phyloP scores from a whole-genome alignment of 352 stramenopile genomes.

The Pythium rishiriense region DNA sequence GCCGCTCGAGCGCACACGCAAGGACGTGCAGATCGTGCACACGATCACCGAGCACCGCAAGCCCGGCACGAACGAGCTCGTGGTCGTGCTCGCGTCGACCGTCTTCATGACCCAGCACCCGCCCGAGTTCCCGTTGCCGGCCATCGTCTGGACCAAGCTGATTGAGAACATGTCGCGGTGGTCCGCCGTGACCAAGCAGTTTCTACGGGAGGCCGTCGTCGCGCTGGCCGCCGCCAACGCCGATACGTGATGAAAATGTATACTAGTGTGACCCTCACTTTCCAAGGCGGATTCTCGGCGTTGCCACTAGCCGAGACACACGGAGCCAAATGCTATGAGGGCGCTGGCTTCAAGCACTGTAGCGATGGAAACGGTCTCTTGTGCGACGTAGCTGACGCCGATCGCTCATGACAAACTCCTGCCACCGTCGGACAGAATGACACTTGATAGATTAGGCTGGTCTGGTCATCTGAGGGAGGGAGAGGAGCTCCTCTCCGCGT shows the following conservation, averaged over 20 bases:
- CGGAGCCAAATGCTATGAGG: no score
- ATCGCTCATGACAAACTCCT: no score
- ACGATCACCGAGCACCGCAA: slow-evolving; percentile 11
- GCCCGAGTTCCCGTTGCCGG: slow-evolving; percentile 7
- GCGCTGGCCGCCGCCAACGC: not conserved
- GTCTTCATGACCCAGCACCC: slow-evolving; percentile 15
- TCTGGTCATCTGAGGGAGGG: not conserved
- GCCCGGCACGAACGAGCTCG: slow-evolving; percentile 7
- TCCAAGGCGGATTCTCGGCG: no score
- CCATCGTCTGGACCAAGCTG: slow-evolving; percentile 14
- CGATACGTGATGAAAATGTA: not conserved
- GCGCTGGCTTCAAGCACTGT: no score
- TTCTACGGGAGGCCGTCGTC: slow-evolving; percentile 11
- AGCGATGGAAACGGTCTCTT: no score
- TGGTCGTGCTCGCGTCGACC: slow-evolving; percentile 24
- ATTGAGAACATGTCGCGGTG: slow-evolving; percentile 18
- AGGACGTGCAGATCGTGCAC: slow-evolving; percentile 32
- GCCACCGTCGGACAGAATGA: no score
- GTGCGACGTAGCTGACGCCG: no score
- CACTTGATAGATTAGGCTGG: no score
- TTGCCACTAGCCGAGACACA: no score
- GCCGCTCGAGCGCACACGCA: slow-evolving; percentile 35
- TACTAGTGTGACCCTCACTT: not conserved
- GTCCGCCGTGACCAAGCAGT: slow-evolving; percentile 16
- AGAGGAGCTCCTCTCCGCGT: no score